Conservation (phyloP, 2,329 filamentous ascomycete genomes). For the Tolypocladium tundrense region DNA sequence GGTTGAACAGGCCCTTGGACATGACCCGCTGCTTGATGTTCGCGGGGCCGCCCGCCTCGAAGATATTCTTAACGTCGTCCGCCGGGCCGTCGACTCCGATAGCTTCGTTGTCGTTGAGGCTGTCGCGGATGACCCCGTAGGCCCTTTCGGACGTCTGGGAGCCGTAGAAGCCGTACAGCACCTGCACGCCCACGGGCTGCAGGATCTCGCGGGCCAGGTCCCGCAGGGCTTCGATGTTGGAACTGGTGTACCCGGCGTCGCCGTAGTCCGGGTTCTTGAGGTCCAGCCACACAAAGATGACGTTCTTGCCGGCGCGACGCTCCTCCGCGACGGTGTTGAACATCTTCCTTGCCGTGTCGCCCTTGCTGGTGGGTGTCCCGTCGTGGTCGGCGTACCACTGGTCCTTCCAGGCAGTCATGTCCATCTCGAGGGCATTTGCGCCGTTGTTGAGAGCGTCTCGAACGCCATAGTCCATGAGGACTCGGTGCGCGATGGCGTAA, state of each 20-base stretch:
- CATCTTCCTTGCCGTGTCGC: not conserved
- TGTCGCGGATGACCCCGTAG: not conserved
- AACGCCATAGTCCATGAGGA: not conserved
- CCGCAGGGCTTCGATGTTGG: conserved; percentile 1
- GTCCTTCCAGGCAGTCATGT: not conserved
- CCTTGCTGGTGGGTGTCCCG: not conserved
- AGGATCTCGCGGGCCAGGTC: conserved; percentile 1
- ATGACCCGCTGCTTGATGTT: conserved; percentile 1
- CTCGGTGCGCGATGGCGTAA: conserved; percentile 5
- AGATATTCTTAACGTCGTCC: not conserved
- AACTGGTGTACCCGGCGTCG: not conserved
- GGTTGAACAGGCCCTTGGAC: conserved; percentile 1
- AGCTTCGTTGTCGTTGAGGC: conserved; percentile 3
- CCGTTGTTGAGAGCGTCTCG: conserved; percentile 1
- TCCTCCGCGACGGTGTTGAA: conserved; percentile 1
- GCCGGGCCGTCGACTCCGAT: conserved; percentile 1
- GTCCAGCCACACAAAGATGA: conserved; percentile 6
- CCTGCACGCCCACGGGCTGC: not conserved
- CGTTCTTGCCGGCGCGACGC: not conserved
- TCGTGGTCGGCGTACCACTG: conserved; percentile 5
- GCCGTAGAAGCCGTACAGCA: conserved; percentile 5
- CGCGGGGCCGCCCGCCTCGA: not conserved
- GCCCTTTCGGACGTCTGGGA: not conserved
- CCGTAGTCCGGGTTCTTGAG: conserved; percentile 4
- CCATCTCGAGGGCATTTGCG: conserved; percentile 5